A percentile compares a stretch with the other conserved stretches of the same genome.
Conservation (phyloP, 495 filamentous ascomycete species). For the Jackrogersella multiformis region DNA sequence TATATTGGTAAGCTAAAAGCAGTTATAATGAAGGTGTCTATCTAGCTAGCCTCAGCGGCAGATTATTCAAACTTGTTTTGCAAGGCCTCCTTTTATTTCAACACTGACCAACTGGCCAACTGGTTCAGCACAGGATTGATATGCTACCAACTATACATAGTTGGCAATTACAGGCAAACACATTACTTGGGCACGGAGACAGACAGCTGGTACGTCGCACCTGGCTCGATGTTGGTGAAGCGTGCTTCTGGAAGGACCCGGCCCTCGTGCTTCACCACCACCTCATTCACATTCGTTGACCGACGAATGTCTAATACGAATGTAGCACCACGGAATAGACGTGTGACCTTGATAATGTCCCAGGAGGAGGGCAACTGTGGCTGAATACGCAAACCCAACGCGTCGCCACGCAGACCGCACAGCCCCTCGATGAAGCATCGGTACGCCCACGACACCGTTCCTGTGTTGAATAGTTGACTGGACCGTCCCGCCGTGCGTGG, state of each 20-base stretch:
- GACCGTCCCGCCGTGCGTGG: conserved; percentile 64
- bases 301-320: conserved; percentile 57
- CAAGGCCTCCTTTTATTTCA: neutral
- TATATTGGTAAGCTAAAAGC: neutral
- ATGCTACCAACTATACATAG: neutral
- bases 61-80: conserved; percentile 1
- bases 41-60: conserved; percentile 2
- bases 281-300: conserved; percentile 53
- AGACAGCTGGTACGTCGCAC: conserved; percentile 53
- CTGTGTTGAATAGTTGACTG: conserved; percentile 66
- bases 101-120: neutral
- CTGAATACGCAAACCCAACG: conserved; percentile 54
- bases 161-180: neutral
- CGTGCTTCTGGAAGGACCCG: conserved; percentile 49
- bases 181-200: conserved; percentile 49
- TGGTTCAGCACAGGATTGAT: neutral
- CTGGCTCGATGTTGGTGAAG: conserved; percentile 51
- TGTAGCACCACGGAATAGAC: conserved; percentile 61
- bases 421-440: conserved; percentile 63
- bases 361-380: conserved; percentile 62
- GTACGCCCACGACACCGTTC: conserved; percentile 65
- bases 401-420: conserved; percentile 61
- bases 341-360: conserved; percentile 58
- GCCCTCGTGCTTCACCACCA: conserved; percentile 50
- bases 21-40: conserved; percentile 23